Percentiles rank a stretch among this genome's conserved stretches.
Evolutionary conservation across 164 flowering plant species (phyloP).

Genomic region (Brasenia schreberi): DNA sequence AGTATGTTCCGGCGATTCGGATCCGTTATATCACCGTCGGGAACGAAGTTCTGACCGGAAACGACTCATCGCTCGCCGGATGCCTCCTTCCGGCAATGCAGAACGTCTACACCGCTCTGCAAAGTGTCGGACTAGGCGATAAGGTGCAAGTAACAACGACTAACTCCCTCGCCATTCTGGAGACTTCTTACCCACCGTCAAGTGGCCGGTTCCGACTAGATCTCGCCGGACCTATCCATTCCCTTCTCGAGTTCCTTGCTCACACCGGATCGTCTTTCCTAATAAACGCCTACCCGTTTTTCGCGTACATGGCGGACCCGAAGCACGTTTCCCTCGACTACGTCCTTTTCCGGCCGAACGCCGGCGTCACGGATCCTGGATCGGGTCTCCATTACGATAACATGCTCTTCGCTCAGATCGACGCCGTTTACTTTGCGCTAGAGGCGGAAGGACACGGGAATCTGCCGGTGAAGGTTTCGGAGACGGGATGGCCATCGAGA

Average conservation of each 20-base stretch:
- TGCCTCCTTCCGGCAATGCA: constrained; percentile 69
- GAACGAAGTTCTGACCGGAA: constrained; percentile 56
- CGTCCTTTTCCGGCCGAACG: constrained; percentile 35
- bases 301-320: constrained; percentile 52
- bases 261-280: constrained; percentile 73
- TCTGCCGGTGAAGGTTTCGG: constrained; percentile 28
- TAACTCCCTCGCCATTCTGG: constrained; percentile 58
- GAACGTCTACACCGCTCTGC: constrained; percentile 34
- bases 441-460: constrained; percentile 17
- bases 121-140: constrained; percentile 21
- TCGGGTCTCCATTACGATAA: constrained; percentile 44
- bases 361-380: constrained; percentile 16
- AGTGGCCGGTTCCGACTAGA: constrained; percentile 65
- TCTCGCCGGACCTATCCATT: constrained; percentile 32
- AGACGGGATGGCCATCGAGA: constrained; percentile 45
- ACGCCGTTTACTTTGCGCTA: constrained; percentile 36
- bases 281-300: constrained; percentile 69
- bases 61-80: constrained; percentile 23
- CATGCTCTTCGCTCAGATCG: constrained; percentile 56
- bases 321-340: constrained; percentile 41
- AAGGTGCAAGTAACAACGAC: constrained; percentile 69
- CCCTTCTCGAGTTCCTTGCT: constrained; percentile 58
- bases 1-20: constrained; percentile 29
- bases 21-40: constrained; percentile 77
- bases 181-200: constrained; percentile 72